phyloP scores from a whole-genome alignment of 2,329 filamentous ascomycete species.

The Colletotrichum sp. region DNA sequence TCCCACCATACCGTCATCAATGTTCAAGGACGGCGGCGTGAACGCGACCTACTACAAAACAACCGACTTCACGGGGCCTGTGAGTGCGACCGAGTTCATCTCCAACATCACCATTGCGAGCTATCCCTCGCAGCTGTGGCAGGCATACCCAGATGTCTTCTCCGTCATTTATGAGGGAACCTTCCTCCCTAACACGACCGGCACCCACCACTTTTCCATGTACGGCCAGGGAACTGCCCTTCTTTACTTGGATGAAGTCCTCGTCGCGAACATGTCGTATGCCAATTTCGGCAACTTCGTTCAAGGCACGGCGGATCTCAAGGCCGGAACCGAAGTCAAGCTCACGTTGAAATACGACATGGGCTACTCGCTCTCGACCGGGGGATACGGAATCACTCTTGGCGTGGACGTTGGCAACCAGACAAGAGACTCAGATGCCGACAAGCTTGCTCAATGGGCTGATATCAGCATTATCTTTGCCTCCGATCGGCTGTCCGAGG shows the following conservation, averaged over 20 bases:
- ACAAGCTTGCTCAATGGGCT: not conserved
- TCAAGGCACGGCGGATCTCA: not conserved
- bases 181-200: constrained; percentile 21
- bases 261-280: constrained; percentile 29
- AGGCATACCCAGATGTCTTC: constrained; percentile 16
- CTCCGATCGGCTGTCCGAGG: not conserved
- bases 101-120: not conserved
- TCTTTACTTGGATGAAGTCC: constrained; percentile 32
- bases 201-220: constrained; percentile 35
- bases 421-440: not conserved
- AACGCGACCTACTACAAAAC: constrained; percentile 26
- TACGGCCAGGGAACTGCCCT: constrained; percentile 36
- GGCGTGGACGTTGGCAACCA: not conserved
- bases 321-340: not conserved
- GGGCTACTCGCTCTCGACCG: not conserved
- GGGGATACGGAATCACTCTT: not conserved
- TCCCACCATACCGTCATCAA: not conserved
- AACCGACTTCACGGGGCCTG: constrained; percentile 1
- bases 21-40: constrained; percentile 4
- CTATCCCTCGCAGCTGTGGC: not conserved
- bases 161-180: constrained; percentile 24
- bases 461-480: not conserved
- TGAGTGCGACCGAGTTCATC: not conserved
- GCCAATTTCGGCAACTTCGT: not conserved
- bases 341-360: not conserved